Base-by-base conservation (phyloP, 1,139 yeast species). In the Blastobotrys buckinghamii region DNA sequence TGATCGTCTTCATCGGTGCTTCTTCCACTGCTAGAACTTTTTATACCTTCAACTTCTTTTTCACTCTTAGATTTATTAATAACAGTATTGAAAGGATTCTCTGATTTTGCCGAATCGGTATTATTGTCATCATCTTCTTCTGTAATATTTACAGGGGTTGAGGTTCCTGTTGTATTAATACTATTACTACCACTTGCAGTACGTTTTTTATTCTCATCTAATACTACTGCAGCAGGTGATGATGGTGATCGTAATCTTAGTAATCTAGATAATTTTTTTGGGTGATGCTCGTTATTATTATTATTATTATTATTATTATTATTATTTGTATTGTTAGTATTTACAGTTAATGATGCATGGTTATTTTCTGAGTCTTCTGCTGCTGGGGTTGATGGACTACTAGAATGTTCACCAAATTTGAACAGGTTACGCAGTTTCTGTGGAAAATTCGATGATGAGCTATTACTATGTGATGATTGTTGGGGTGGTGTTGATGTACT, bases 241-340 rank as follows among this genome's bases (percentile, higher is more conserved):
- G 74, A 70, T 0, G 75, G 74, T 2, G 75, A 71, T 20, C 75
- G 63, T 44, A 71, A 58, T 36, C 74, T 56, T 43, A 71, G 58
- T 8, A 69, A 47, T 45, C 62, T 50, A 22, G 56, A 51, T 37
- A 43, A 47, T 35, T 55, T 55, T 40, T 47, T 50, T 16, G 52
- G 51, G 27, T 47, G 39, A 29, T 40, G 20, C 34, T 39, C 35
- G 20, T 40, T 44, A 13, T 34, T 20, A 33, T 38, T 30, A n/a
- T 32, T 49, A 6, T 47, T 46, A 32, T 32, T 27, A 38, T 19
- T 24, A 19, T 32, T n/a, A n/a, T n/a, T n/a, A n/a, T n/a, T n/a
- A n/a, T n/a, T n/a, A n/a, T n/a, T n/a, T n/a, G n/a, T n/a, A 17
- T n/a, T n/a, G n/a, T n/a, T n/a, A n/a, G n/a, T n/a, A 37, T 38